Evolutionary conservation across 768 basidiomycete genomes (phyloP).

Genomic region (Lactarius pseudohatsudake): DNA sequence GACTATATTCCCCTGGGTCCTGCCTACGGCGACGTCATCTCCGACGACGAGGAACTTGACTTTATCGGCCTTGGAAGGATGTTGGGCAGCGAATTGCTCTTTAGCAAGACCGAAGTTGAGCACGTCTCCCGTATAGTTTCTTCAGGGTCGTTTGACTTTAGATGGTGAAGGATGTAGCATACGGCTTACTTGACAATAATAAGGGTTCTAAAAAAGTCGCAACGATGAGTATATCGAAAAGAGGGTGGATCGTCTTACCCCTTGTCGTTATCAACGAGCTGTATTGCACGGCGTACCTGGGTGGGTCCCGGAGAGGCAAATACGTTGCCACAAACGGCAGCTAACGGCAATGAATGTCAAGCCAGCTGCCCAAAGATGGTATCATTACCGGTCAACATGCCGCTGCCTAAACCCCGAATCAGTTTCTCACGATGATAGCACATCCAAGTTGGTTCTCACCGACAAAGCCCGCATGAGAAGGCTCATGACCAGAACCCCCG

Average conservation of each 20-base stretch:
- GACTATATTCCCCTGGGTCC: constrained; percentile 77
- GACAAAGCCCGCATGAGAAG: constrained; percentile 87
- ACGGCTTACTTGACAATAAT: constrained; percentile 74
- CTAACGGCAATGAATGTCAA: constrained; percentile 34
- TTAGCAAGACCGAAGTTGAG: constrained; percentile 90
- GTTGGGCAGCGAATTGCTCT: constrained; percentile 73
- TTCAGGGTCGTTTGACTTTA: constrained; percentile 32
- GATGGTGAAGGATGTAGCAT: too few relatives aligned
- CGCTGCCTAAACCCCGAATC: constrained; percentile 50
- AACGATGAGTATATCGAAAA: neutral
- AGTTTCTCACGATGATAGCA: neutral
- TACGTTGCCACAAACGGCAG: constrained; percentile 83
- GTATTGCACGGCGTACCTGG: constrained; percentile 80
- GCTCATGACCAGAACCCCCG: constrained; percentile 89
- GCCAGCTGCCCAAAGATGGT: neutral
- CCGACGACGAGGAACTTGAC: constrained; percentile 82
- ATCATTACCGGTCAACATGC: constrained; percentile 67
- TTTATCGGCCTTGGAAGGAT: constrained; percentile 63
- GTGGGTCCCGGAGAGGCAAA: constrained; percentile 89
- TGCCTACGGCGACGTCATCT: constrained; percentile 88
- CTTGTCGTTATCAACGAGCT: constrained; percentile 67
- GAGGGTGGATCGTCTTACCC: constrained; percentile 47
- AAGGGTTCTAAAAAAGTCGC: constrained; percentile 51
- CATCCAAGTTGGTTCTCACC: constrained; percentile 46
- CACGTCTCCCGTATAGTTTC: constrained; percentile 89